These are phyloP conservation scores for Lipomyces mesembrius DNA, from an alignment of 805 yeast genomes.

Conservation along the genomic window DNA sequence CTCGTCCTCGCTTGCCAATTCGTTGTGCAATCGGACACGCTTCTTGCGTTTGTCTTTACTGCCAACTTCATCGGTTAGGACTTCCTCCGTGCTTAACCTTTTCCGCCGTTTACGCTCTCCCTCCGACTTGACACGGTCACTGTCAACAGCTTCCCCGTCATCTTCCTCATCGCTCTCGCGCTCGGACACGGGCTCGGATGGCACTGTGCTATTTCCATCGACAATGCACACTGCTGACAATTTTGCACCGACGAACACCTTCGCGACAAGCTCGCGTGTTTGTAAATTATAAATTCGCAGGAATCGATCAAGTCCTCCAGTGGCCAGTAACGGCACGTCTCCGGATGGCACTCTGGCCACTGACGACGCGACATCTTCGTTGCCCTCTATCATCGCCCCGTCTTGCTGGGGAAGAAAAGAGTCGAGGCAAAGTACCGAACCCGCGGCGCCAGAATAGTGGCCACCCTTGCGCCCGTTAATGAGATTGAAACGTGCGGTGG, in stretches of 20 bases:
- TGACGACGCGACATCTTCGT: neutral
- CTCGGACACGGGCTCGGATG: constrained; percentile 8
- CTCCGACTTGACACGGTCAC: constrained; percentile 2
- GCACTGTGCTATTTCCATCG: constrained; percentile 44
- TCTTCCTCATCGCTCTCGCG: constrained; percentile 13
- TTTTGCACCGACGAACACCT: constrained; percentile 78
- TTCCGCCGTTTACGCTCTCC: constrained; percentile 5
- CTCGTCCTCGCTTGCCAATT: constrained; percentile 21
- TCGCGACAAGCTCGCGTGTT: constrained; percentile 64
- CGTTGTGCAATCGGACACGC: constrained; percentile 19
- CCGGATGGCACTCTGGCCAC: constrained; percentile 40
- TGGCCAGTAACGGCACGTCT: constrained; percentile 52
- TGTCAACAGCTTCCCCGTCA: neutral
- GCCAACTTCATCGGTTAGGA: neutral
- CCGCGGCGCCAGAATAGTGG: constrained; percentile 71
- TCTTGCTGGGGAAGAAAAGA: constrained; percentile 9
- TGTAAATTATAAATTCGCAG: constrained; percentile 72
- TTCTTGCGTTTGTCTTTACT: constrained; percentile 4
- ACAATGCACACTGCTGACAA: constrained; percentile 58
- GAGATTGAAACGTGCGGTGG: constrained; percentile 62
- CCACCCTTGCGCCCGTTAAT: constrained; percentile 62
- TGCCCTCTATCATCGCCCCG: too few species aligned
- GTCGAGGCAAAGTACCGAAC: constrained; percentile 50
- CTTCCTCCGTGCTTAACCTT: neutral
- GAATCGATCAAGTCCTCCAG: constrained; percentile 89